A percentile compares a stretch with the other conserved stretches of the same genome.
phyloP scores from a whole-genome alignment of 78 protist genomes.

The Pigoraptor vietnamica region DNA sequence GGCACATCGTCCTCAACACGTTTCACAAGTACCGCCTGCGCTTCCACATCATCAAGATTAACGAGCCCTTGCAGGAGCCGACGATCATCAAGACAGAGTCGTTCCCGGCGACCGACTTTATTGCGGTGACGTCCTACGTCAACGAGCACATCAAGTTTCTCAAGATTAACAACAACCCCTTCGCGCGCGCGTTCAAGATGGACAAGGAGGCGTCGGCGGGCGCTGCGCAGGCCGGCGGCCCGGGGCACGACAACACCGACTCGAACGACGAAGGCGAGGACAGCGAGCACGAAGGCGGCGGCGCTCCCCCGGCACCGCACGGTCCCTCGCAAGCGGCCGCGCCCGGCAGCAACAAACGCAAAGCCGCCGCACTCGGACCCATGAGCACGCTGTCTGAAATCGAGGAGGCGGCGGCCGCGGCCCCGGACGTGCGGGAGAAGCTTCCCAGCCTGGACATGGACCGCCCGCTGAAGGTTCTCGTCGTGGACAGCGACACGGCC shows the following conservation, averaged over 20 bases:
- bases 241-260: neutral
- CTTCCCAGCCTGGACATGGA: neutral
- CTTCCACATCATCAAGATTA: neutral
- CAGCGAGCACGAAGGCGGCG: neutral
- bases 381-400: neutral
- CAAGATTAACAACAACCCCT: neutral
- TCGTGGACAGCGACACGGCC: neutral
- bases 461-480: neutral
- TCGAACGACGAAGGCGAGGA: neutral
- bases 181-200: neutral
- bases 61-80: neutral
- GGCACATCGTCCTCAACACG: neutral
- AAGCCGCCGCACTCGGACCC: neutral
- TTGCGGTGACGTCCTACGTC: neutral
- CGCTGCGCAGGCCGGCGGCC: neutral
- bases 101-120: neutral
- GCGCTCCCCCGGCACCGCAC: no score
- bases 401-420: neutral
- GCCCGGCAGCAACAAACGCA: neutral
- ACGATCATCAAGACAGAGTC: neutral
- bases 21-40: neutral
- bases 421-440: neutral
- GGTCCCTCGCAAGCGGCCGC: neutral
- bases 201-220: neutral
- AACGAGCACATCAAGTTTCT: neutral